These are phyloP conservation scores for Calonectria montana DNA, from an alignment of 2,329 filamentous ascomycete species.

Conservation along the genomic window DNA sequence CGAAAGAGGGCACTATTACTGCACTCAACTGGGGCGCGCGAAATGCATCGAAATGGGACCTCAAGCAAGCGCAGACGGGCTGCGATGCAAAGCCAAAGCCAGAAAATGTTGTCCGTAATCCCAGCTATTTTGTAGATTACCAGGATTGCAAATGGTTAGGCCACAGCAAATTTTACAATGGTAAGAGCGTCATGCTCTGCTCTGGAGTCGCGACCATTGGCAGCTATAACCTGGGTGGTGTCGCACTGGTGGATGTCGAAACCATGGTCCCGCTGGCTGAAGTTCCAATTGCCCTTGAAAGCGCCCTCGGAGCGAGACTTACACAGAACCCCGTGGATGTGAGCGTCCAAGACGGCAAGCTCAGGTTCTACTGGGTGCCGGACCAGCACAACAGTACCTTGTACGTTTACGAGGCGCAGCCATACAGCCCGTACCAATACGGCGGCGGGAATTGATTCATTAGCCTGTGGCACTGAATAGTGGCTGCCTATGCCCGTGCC, in stretches of 20 bases:
- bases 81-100: conserved; percentile 34
- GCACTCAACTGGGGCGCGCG: conserved; percentile 60
- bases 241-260: conserved; percentile 58
- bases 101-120: conserved; percentile 46
- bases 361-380: conserved; percentile 60
- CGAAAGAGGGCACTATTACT: conserved; percentile 46
- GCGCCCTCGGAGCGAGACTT: conserved; percentile 51
- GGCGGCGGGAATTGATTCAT: conserved; percentile 27
- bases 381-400: conserved; percentile 59
- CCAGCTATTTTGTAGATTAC: conserved; percentile 59
- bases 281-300: conserved; percentile 56
- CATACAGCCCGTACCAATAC: conserved; percentile 33
- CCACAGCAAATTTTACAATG: conserved; percentile 48
- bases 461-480: neutral
- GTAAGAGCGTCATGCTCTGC: conserved; percentile 59
- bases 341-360: conserved; percentile 54
- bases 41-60: conserved; percentile 52
- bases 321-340: conserved; percentile 63
- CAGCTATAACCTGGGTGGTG: conserved; percentile 53
- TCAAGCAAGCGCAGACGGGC: conserved; percentile 30
- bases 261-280: conserved; percentile 59
- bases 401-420: conserved; percentile 58
- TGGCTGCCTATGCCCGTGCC: conserved; percentile 27
- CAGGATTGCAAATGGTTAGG: conserved; percentile 65
- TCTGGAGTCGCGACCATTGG: conserved; percentile 55